Evolutionary conservation across 805 yeast species (phyloP).

Genomic region (Ogataea allantospora): DNA sequence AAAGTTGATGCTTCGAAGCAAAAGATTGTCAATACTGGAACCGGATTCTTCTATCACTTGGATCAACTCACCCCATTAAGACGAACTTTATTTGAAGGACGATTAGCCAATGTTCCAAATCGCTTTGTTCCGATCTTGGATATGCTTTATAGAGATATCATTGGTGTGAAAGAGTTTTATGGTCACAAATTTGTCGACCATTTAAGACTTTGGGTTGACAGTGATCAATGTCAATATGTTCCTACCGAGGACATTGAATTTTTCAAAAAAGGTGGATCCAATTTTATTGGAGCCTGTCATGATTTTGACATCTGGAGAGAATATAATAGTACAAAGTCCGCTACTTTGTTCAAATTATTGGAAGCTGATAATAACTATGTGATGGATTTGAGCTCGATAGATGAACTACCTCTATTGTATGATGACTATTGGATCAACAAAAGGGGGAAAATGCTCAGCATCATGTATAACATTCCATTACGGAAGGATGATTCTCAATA

Average conservation of each 20-base stretch:
- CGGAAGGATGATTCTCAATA: not conserved
- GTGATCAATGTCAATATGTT: constrained; percentile 37
- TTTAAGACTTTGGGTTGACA: constrained; percentile 38
- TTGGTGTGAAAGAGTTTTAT: constrained; percentile 24
- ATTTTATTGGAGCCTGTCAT: constrained; percentile 43
- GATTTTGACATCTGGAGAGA: constrained; percentile 39
- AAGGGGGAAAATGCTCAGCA: constrained; percentile 21
- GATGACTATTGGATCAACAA: constrained; percentile 27
- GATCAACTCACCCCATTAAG: constrained; percentile 28
- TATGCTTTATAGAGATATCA: constrained; percentile 26
- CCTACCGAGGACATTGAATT: constrained; percentile 40
- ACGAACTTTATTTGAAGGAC: constrained; percentile 32
- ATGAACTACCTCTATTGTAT: constrained; percentile 27
- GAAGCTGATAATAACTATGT: constrained; percentile 22
- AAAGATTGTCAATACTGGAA: constrained; percentile 36
- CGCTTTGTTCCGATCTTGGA: constrained; percentile 22
- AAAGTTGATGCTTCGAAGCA: constrained; percentile 20
- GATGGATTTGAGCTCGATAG: constrained; percentile 19
- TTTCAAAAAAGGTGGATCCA: constrained; percentile 34
- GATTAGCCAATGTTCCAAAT: constrained; percentile 30
- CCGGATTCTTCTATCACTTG: constrained; percentile 33
- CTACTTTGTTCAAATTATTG: constrained; percentile 25
- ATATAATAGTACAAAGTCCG: constrained; percentile 34
- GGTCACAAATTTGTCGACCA: constrained; percentile 36
- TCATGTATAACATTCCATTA: constrained; percentile 21